These are phyloP conservation scores for Spiromastix sp. DNA, from an alignment of 2,329 filamentous ascomycete genomes.

Conservation along the genomic window DNA sequence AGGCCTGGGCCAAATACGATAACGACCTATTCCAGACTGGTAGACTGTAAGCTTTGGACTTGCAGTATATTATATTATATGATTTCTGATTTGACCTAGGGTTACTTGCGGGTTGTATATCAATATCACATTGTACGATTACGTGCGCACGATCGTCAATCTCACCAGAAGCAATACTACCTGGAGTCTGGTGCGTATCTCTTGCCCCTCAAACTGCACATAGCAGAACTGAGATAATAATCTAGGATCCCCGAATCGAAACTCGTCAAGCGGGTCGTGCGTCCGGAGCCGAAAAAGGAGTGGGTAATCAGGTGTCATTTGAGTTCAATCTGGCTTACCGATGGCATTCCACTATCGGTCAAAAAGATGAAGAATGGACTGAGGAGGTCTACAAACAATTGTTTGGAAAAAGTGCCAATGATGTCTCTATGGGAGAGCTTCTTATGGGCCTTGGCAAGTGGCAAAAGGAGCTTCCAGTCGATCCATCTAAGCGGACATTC, in stretches of 20 bases:
- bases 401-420: constrained; percentile 13
- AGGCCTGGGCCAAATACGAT: constrained; percentile 27
- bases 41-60: constrained; percentile 18
- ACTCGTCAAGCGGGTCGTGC: constrained; percentile 14
- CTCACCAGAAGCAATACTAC: constrained; percentile 32
- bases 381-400: constrained; percentile 46
- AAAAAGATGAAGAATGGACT: constrained; percentile 63
- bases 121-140: constrained; percentile 26
- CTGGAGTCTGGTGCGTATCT: constrained; percentile 26
- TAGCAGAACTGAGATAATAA: too few relatives aligned
- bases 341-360: constrained; percentile 54
- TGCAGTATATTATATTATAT: too few relatives aligned
- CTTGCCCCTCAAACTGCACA: neutral
- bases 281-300: constrained; percentile 27
- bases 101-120: constrained; percentile 24
- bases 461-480: constrained; percentile 45
- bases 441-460: constrained; percentile 47
- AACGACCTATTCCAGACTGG: constrained; percentile 27
- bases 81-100: constrained; percentile 1
- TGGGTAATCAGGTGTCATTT: constrained; percentile 41
- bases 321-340: constrained; percentile 47
- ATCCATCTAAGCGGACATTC: constrained; percentile 55
- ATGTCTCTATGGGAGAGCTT: constrained; percentile 13
- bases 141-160: constrained; percentile 22
- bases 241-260: constrained; percentile 28